Percentiles rank a stretch among this genome's conserved stretches.
Evolutionary conservation across 768 basidiomycete species (phyloP).

Genomic region (Hericium coralloides): DNA sequence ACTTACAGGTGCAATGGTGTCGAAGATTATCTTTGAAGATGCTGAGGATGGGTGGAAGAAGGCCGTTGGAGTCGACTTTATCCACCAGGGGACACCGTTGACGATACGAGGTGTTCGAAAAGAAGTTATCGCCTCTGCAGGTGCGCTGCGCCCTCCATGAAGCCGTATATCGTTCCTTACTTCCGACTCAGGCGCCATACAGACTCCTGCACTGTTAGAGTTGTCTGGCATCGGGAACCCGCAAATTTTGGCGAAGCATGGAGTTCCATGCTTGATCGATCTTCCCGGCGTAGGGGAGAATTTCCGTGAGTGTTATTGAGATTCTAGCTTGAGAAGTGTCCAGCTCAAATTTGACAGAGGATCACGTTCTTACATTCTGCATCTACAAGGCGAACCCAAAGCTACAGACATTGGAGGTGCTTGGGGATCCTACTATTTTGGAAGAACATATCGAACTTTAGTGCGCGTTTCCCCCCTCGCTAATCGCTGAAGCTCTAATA

Average conservation of each 20-base stretch:
- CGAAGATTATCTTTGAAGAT: not conserved
- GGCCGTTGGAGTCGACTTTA: not conserved
- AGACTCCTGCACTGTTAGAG: not conserved
- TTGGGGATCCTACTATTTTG: conserved; percentile 7
- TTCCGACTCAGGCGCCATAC: not conserved
- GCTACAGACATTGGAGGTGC: conserved; percentile 11
- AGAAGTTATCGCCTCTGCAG: conserved; percentile 1
- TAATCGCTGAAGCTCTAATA: not conserved
- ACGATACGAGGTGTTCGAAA: not conserved
- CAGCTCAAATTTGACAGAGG: conserved; percentile 1
- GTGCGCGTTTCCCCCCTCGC: conserved; percentile 7
- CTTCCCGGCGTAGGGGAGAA: conserved; percentile 31
- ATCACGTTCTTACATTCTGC: conserved; percentile 8
- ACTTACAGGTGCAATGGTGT: conserved; percentile 9
- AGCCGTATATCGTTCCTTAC: too few species aligned
- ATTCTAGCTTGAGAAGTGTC: not conserved
- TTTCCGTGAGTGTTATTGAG: conserved; percentile 21
- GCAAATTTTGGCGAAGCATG: conserved; percentile 14
- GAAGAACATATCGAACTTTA: conserved; percentile 10
- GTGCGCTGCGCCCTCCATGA: not conserved
- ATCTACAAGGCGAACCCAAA: conserved; percentile 11
- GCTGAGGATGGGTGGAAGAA: not conserved
- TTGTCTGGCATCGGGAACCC: conserved; percentile 20
- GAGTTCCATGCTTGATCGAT: conserved; percentile 22
- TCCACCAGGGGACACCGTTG: not conserved